These are phyloP conservation scores for Raddia distichophylla DNA, from an alignment of 176 grass and related monocot species.

Conservation along the genomic window DNA sequence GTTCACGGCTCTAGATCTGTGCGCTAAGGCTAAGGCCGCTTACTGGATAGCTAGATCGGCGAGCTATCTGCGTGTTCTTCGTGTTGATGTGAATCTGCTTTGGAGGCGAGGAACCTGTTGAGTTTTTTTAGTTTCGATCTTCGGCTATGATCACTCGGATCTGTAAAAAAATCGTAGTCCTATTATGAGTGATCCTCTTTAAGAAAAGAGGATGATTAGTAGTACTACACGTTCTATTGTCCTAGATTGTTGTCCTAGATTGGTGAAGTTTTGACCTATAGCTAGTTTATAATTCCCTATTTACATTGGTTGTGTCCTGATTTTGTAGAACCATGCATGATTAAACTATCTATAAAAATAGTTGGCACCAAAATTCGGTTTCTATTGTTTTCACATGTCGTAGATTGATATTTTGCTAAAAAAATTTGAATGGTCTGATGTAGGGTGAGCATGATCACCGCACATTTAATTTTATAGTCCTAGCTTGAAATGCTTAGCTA, in stretches of 20 bases:
- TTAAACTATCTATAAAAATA: not conserved
- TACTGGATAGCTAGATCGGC: not conserved
- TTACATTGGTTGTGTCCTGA: not conserved
- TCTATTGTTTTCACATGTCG: not conserved
- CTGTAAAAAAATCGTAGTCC: not conserved
- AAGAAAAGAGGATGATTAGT: too few species aligned
- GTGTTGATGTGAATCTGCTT: not conserved
- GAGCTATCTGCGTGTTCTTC: not conserved
- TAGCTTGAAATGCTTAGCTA: too few species aligned
- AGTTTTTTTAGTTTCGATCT: slow-evolving; percentile 13
- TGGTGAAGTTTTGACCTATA: not conserved
- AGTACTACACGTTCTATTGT: not conserved
- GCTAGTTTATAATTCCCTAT: not conserved
- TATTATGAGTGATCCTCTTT: not conserved
- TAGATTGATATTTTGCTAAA: not conserved
- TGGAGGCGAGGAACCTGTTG: not conserved
- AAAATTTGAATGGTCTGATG: not conserved
- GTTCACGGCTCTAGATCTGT: slow-evolving; percentile 23
- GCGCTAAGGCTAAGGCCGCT: too few species aligned
- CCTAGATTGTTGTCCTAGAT: not conserved
- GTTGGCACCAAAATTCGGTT: not conserved
- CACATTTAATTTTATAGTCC: too few species aligned
- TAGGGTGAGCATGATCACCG: too few species aligned
- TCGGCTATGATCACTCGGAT: not conserved
- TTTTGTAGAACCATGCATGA: not conserved